Evolutionary conservation across 2,329 filamentous ascomycete species (phyloP), one percentile per base, ranked within the genome.

Genomic region (Gnomoniopsis smithogilvyi): DNA sequence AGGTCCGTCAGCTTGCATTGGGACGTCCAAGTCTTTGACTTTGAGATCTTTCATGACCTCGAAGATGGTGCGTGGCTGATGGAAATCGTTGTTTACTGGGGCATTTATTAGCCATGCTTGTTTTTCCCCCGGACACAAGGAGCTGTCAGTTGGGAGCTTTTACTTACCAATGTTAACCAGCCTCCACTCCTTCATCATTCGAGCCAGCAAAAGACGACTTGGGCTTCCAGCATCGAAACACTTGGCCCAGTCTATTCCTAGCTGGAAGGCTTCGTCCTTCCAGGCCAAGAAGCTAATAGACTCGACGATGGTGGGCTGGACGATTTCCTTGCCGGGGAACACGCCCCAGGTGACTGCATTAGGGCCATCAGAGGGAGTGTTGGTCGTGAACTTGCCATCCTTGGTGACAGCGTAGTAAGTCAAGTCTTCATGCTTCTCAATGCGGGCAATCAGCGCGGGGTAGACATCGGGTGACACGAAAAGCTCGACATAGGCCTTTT

Each of bases 281-380:
- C 95, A 99, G 2, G 95, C 95, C 56, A 99, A 80, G 83, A 99
- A 99, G 72, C 91, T 96, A 72, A 99, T 89, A 19, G 91, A 96
- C 77, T 99, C 95, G 54, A 99, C 95, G 68, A 99, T 97, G n/a
- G 95, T 99, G 15, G 95, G 95, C 74, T 99, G 95, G n/a, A 99
- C 93, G 70, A 99, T 97, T 75, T 99, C 95, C 73, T 98, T 96
- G 60, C 95, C 95, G 0, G 95, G 94, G 78, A 98, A 99, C 36
- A 99, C 96, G 74, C 95, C 95, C 95, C 95, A 99, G 1, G 95
- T 99, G 52, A 99, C 91, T n/a, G 95, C 95, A 68, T 99, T 99
- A 41, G 95, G 95, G 6, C 92, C 91, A 66, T 96, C 92, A 22
- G 86, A 85, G 10, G 88, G 87, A 1, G 92, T 87, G 69, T 99